Evolutionary conservation across 768 basidiomycete genomes (phyloP).

Genomic region (Guyanaporus albipodus): DNA sequence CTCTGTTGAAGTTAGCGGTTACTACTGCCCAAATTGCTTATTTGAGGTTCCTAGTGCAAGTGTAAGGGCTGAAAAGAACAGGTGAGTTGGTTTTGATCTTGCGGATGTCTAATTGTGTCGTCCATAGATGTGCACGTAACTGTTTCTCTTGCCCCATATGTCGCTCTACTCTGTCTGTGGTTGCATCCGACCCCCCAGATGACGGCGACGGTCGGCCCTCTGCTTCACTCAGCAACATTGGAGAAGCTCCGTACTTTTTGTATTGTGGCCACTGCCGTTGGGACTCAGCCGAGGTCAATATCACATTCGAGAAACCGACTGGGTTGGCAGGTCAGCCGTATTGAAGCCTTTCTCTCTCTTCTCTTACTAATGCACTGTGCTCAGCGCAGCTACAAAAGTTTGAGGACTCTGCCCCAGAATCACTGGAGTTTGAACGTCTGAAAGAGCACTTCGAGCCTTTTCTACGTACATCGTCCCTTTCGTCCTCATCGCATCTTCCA

Average conservation of each 20-base stretch:
- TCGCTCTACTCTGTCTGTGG: conserved; percentile 82
- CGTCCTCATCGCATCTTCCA: conserved; percentile 57
- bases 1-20: conserved; percentile 89
- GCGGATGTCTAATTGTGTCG: background rate
- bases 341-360: background rate
- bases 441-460: conserved; percentile 98
- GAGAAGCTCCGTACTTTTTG: conserved; percentile 87
- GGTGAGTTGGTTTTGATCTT: conserved; percentile 43
- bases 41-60: conserved; percentile 98
- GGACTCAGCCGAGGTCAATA: conserved; percentile 89
- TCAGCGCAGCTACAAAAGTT: conserved; percentile 87
- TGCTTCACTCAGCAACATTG: conserved; percentile 54
- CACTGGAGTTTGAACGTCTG: conserved; percentile 86
- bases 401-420: conserved; percentile 81
- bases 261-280: conserved; percentile 92
- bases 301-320: conserved; percentile 95
- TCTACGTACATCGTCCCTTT: conserved; percentile 76
- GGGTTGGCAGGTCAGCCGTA: conserved; percentile 76
- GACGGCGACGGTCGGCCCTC: conserved; percentile 51
- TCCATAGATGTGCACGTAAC: conserved; percentile 86
- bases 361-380: conserved; percentile 1
- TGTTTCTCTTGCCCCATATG: conserved; percentile 97
- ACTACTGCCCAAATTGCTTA: conserved; percentile 97
- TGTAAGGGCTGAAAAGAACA: conserved; percentile 96
- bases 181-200: conserved; percentile 81